Base-by-base conservation (phyloP, 108 stramenopile genomes). In the Fragilariopsis cylindrus region DNA sequence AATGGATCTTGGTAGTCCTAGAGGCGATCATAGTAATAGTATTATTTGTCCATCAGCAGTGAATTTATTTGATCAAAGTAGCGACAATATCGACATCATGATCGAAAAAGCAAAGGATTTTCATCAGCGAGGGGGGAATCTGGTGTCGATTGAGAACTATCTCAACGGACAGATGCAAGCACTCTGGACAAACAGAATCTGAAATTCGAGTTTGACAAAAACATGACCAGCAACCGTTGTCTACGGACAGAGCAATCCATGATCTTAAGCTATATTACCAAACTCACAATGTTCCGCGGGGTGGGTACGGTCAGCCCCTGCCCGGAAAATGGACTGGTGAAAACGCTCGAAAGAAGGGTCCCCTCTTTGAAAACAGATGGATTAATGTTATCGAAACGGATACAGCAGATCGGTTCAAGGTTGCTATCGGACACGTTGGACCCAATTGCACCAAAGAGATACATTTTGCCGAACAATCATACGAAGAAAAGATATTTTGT, bases 231-330 rank as follows among this genome's bases (percentile, higher is more conserved):
- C 15, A 53, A 12, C 52, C 52, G 15, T 30, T 30, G 30, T 30
- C 30, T 30, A 30, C 30, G 2, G 30, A 30, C 30, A 30, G 30
- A 30, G 30, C 30, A 30, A 30, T 30, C 30, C 30, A 30, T 30
- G 30, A 30, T 30, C 30, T 30, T 30, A 53, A 2, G 52, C 15
- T 15, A 53, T 53, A 15, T n/a, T 12, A 15, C 52, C 52, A n/a
- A n/a, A 12, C 12, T 53, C n/a, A 53, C 52, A 53, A 53, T 12
- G 52, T 53, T 53, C 52, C 15, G 13, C 65, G 82, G 16, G 82
- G 82, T 13, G 82, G 82, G 16, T 83, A 83, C 44, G 82, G 77
- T 4, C 78, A 76, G 48, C 75, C 78, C 12, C 48, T 83, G 5
- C 82, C 82, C 4, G 78, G 78, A 15, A 42, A 53, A 21, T 65